Percentiles rank a stretch among this genome's conserved stretches.
Evolutionary conservation across 192 early-diverging fungal genomes (phyloP).

Genomic region (Globomyces pollinis-pini): DNA sequence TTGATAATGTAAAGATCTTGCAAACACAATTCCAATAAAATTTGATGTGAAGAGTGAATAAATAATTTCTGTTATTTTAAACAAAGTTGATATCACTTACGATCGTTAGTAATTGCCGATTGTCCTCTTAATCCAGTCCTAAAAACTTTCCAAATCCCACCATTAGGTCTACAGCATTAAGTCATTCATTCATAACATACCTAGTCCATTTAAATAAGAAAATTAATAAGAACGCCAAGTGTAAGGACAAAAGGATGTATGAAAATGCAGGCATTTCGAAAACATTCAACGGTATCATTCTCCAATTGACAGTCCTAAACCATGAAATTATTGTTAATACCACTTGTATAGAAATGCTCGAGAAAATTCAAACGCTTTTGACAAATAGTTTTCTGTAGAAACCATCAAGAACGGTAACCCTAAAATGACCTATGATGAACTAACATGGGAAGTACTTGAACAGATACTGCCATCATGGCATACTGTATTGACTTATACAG

Average conservation of each 20-base stretch:
- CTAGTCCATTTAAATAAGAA: slow-evolving; percentile 35
- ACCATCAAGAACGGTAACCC: slow-evolving; percentile 59
- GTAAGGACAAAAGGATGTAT: slow-evolving; percentile 45
- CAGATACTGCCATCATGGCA: slow-evolving; percentile 11
- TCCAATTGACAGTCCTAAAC: slow-evolving; percentile 97
- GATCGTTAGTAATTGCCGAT: not conserved
- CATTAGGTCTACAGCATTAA: slow-evolving; percentile 10
- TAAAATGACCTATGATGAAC: too few relatives aligned
- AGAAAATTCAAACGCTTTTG: slow-evolving; percentile 77
- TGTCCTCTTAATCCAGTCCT: not conserved
- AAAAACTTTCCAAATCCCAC: slow-evolving; percentile 13
- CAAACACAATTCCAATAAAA: slow-evolving; percentile 83
- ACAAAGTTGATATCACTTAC: not conserved
- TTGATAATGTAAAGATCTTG: slow-evolving; percentile 89
- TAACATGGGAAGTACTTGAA: slow-evolving; percentile 28
- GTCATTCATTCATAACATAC: not conserved
- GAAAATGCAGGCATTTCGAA: slow-evolving; percentile 63
- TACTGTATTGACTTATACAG: slow-evolving; percentile 36
- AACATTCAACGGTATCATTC: slow-evolving; percentile 59
- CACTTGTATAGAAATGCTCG: slow-evolving; percentile 82
- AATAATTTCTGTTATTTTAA: slow-evolving; percentile 44
- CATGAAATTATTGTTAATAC: too few relatives aligned
- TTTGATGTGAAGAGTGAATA: slow-evolving; percentile 74
- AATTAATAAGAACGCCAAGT: slow-evolving; percentile 50
- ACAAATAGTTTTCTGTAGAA: slow-evolving; percentile 58